These are phyloP conservation scores for Canavalia ensiformis DNA, from an alignment of 306 rosid species.

Conservation along the genomic window DNA sequence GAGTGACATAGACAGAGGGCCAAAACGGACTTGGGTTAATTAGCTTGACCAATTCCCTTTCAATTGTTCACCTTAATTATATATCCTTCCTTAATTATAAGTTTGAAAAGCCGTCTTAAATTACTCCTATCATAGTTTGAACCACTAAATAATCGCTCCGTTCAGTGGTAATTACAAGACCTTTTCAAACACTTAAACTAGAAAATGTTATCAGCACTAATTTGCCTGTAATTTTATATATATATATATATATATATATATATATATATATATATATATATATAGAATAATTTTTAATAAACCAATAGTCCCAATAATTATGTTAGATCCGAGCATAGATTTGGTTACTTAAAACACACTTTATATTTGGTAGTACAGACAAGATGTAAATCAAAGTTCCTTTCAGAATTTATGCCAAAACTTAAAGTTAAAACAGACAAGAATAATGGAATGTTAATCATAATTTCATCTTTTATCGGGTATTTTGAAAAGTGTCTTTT, in stretches of 20 bases:
- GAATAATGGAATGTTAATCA: constrained; percentile 6
- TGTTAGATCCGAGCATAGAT: too few relatives aligned
- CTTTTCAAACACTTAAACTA: neutral
- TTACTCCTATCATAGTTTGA: neutral
- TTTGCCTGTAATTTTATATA: too few relatives aligned
- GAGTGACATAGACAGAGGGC: neutral
- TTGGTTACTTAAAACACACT: neutral
- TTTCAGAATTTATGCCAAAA: neutral
- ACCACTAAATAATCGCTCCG: neutral
- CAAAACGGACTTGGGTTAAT: neutral
- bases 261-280: too few relatives aligned
- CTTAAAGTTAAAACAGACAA: neutral
- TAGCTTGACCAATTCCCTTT: neutral
- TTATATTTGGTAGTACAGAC: neutral
- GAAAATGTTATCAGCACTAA: too few relatives aligned
- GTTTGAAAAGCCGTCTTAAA: constrained; percentile 14
- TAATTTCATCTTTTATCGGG: neutral
- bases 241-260: too few relatives aligned
- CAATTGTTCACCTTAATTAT: neutral
- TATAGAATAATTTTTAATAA: neutral
- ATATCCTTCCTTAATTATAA: neutral
- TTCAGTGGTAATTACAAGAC: neutral
- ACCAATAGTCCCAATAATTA: neutral
- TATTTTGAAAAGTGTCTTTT: neutral
- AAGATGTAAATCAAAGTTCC: neutral